Evolutionary conservation across 106 monocot species (phyloP).

Genomic region (Hemerocallis citrina): DNA sequence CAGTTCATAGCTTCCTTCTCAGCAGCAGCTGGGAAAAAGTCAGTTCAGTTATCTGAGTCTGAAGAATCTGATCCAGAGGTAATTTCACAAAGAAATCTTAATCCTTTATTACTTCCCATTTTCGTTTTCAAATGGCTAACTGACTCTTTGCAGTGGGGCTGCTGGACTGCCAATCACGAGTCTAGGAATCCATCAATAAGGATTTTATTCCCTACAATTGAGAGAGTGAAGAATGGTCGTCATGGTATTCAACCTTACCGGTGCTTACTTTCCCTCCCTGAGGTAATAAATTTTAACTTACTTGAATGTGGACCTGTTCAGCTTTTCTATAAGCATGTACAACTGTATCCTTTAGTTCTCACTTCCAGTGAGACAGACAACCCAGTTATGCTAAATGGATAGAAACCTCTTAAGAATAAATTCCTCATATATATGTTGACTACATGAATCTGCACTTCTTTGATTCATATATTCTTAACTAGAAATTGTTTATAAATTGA

Average conservation of each 20-base stretch:
- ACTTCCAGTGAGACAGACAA: too few species aligned
- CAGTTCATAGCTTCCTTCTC: conserved; percentile 72
- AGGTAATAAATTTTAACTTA: conserved; percentile 30
- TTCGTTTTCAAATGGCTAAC: neutral
- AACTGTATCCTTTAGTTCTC: too few species aligned
- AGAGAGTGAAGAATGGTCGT: conserved; percentile 45
- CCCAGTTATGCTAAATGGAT: too few species aligned
- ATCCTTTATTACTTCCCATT: neutral
- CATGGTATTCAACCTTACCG: conserved; percentile 33
- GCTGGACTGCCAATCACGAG: conserved; percentile 49
- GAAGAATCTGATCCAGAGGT: conserved; percentile 95
- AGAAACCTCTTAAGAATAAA: too few species aligned
- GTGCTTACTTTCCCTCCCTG: conserved; percentile 45
- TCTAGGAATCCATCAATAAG: conserved; percentile 35
- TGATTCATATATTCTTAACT: too few species aligned
- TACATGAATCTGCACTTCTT: too few species aligned
- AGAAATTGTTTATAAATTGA: too few species aligned
- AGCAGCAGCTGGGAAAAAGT: conserved; percentile 74
- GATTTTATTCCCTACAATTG: conserved; percentile 63
- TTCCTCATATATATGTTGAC: too few species aligned
- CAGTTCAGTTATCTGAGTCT: conserved; percentile 45
- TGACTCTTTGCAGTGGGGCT: conserved; percentile 48
- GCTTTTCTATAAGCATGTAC: too few species aligned
- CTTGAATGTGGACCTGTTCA: too few species aligned
- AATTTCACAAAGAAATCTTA: neutral